phyloP scores from a whole-genome alignment of 208 protist genomes.

The Trypanosoma theileri region DNA sequence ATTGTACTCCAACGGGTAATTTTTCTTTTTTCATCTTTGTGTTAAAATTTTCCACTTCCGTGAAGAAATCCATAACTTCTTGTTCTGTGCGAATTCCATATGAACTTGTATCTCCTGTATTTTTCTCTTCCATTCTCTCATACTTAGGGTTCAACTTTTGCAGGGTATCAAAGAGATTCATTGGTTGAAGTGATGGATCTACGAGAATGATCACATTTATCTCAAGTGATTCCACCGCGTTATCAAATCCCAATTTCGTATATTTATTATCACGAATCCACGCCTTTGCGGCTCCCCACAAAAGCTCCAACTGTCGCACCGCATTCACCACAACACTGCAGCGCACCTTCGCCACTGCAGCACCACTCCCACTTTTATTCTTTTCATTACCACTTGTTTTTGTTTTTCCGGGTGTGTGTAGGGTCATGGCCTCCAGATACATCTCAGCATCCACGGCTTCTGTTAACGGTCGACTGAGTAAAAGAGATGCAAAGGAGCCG shows the following conservation, averaged over 20 bases:
- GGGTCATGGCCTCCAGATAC: constrained; percentile 25
- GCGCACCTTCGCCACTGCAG: background rate
- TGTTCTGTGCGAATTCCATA: background rate
- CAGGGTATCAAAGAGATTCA: too few relatives aligned
- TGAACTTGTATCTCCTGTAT: background rate
- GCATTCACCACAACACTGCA: constrained; percentile 15
- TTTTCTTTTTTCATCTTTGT: background rate
- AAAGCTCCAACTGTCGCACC: constrained; percentile 23
- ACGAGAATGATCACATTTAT: constrained; percentile 17
- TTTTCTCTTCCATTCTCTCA: background rate
- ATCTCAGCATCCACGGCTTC: constrained; percentile 13
- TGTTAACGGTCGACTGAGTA: constrained; percentile 14
- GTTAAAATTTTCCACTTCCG: constrained; percentile 12
- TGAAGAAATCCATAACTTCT: background rate
- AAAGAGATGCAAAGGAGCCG: constrained; percentile 9
- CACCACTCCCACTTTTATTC: too few relatives aligned
- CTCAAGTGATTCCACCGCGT: constrained; percentile 13
- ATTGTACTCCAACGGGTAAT: constrained; percentile 22
- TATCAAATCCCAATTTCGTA: constrained; percentile 21
- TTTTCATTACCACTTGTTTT: too few relatives aligned
- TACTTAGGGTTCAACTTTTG: background rate
- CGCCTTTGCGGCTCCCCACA: constrained; percentile 24
- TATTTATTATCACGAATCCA: constrained; percentile 20
- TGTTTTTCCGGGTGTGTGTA: background rate
- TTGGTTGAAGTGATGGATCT: constrained; percentile 2